Base-by-base conservation (phyloP, 192 early-diverging fungal species). In the Diversispora epigaea region DNA sequence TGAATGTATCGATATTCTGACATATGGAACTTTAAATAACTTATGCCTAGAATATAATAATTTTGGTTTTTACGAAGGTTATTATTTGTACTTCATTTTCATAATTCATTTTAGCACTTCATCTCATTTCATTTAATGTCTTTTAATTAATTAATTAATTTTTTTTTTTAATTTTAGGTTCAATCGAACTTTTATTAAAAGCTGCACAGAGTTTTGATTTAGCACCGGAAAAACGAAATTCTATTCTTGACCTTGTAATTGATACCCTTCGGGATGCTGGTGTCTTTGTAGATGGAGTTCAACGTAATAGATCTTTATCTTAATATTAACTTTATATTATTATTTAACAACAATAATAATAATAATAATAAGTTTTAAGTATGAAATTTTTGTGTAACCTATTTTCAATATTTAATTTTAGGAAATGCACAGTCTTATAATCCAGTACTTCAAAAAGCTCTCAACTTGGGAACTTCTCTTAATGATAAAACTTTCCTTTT, bases 1-100 rank as follows among this genome's bases (percentile, higher is more conserved):
- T 39, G 73, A 75, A 22, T 47, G 44, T 44, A 75, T 75, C 15
- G 43, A 75, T 19, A 75, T 41, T 22, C 32, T 75, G 61, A 75
- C 73, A 6, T 75, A 65, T n/a, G 73, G 58, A n/a, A 75, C 73
- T 11, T 65, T 75, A 40, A 56, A 65, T 57, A 75, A 63, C 6
- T 21, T 75, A 41, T 75, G 73, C 21, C 46, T 50, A 9, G 73
- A 75, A 44, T 75, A 65, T 39, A 40, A 75, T 7, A 40, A 49
- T 65, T 61, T 75, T 19, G 40, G 32, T 7, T 75, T 45, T 50
- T 44, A 75, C 54, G 44, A 63, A 40, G 73, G 72, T 74, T 63
- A 4, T 32, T 21, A 17, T 8, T 32, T 40, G 39, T 8, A 40
- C 2, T 25, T 14, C 41, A 21, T 43, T 72, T 15, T 58, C 41